Evolutionary conservation across 1,139 yeast species (phyloP).

Genomic region (Blastobotrys illinoisensis): DNA sequence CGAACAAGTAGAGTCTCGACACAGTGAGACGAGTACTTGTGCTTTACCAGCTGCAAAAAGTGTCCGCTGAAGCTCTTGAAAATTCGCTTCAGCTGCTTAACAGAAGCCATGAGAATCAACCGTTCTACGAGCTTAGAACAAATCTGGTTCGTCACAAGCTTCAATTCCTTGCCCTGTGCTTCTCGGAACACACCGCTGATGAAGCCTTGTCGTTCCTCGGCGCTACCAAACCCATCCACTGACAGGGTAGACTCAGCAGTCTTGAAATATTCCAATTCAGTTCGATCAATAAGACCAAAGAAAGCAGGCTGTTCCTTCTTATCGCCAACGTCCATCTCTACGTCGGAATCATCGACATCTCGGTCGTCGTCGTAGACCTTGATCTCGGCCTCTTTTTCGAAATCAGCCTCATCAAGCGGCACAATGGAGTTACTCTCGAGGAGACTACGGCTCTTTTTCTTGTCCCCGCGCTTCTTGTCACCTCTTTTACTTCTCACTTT

Average conservation of each 20-base stretch:
- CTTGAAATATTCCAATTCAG: conserved; percentile 84
- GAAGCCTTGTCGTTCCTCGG: conserved; percentile 70
- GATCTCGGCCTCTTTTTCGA: conserved; percentile 3
- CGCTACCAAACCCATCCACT: conserved; percentile 67
- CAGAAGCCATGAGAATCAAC: conserved; percentile 61
- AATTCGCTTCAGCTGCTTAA: conserved; percentile 55
- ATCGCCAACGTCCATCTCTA: not conserved
- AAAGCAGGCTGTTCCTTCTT: conserved; percentile 38
- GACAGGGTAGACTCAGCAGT: conserved; percentile 86
- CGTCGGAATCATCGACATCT: conserved; percentile 7
- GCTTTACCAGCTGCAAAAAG: conserved; percentile 70
- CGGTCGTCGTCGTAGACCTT: conserved; percentile 4
- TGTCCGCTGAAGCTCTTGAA: conserved; percentile 66
- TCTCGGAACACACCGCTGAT: conserved; percentile 78
- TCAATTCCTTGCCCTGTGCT: conserved; percentile 82
- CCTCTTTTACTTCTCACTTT: not conserved
- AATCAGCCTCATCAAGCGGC: conserved; percentile 1
- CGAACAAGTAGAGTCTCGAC: conserved; percentile 79
- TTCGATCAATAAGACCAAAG: conserved; percentile 79
- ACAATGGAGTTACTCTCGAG: not conserved
- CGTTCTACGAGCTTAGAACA: conserved; percentile 92
- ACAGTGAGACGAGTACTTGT: conserved; percentile 91
- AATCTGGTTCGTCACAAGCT: conserved; percentile 87
- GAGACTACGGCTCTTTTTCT: not conserved
- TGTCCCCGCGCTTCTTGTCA: not conserved